A percentile compares a stretch with the other conserved stretches of the same genome.
phyloP scores from a whole-genome alignment of 106 monocot species.

The Amphibolis antarctica region DNA sequence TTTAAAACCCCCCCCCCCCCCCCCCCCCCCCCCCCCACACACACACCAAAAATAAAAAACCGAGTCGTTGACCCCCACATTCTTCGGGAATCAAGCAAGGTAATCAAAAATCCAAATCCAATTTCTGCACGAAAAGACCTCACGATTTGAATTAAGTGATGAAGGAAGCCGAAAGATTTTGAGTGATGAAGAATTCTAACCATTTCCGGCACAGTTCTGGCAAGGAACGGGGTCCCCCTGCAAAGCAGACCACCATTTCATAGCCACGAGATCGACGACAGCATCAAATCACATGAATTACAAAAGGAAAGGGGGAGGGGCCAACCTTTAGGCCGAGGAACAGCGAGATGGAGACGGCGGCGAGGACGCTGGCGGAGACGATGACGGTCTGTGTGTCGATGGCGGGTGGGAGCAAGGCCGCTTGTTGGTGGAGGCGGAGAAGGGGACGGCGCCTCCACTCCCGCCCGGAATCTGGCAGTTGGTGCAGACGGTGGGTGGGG shows the following conservation, averaged over 20 bases:
- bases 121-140: not conserved
- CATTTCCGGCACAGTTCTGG: slow-evolving; percentile 21
- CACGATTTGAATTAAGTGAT: not conserved
- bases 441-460: not conserved
- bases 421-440: not conserved
- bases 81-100: too few species aligned
- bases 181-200: not conserved
- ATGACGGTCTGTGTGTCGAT: slow-evolving; percentile 22
- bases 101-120: not conserved
- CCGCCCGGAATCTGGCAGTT: not conserved
- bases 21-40: too few species aligned
- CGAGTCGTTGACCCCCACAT: too few species aligned
- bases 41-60: too few species aligned
- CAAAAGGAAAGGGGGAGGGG: not conserved
- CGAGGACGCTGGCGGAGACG: slow-evolving; percentile 13
- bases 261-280: slow-evolving; percentile 1
- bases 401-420: not conserved
- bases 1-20: too few species aligned
- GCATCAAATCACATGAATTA: not conserved
- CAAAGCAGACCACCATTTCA: not conserved
- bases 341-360: slow-evolving; percentile 16
- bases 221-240: slow-evolving; percentile 29
- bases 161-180: not conserved
- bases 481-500: not conserved
- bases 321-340: slow-evolving; percentile 22